Conservation (phyloP, 2,329 filamentous ascomycete genomes). For the Incumbomyces delicatus region DNA sequence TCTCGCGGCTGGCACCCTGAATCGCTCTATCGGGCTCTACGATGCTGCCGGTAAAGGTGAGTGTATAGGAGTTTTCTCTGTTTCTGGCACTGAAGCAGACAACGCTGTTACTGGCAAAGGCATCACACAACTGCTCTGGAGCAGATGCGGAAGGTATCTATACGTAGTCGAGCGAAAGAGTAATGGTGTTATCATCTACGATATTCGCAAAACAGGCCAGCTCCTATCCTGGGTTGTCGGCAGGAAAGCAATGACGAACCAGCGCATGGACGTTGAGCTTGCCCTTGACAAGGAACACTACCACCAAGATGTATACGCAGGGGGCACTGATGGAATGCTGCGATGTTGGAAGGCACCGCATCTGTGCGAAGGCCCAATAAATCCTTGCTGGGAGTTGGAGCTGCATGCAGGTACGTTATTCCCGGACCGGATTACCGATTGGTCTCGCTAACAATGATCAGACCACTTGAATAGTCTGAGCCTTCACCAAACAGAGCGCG, state of each 20-base stretch:
- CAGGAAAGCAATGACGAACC: slow-evolving; percentile 40
- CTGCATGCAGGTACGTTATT: slow-evolving; percentile 36
- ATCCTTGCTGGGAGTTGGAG: slow-evolving; percentile 34
- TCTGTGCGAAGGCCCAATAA: slow-evolving; percentile 30
- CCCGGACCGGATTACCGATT: not conserved
- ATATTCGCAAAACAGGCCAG: slow-evolving; percentile 46
- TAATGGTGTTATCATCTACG: slow-evolving; percentile 48
- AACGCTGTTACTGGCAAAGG: slow-evolving; percentile 40
- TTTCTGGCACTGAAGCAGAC: slow-evolving; percentile 32
- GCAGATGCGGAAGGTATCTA: slow-evolving; percentile 47
- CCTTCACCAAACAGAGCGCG: slow-evolving; percentile 37
- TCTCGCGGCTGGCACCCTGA: slow-evolving; percentile 49
- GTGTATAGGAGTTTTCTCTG: slow-evolving; percentile 42
- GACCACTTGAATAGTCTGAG: slow-evolving; percentile 31
- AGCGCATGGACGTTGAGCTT: slow-evolving; percentile 48
- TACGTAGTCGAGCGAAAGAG: slow-evolving; percentile 49
- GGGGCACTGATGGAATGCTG: slow-evolving; percentile 47
- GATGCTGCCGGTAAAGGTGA: slow-evolving; percentile 40
- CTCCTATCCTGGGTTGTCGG: slow-evolving; percentile 42
- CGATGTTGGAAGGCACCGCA: slow-evolving; percentile 42
- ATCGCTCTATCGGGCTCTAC: slow-evolving; percentile 48
- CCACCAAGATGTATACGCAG: slow-evolving; percentile 48
- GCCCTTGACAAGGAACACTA: slow-evolving; percentile 25
- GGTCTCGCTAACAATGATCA: slow-evolving; percentile 27
- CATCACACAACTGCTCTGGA: slow-evolving; percentile 49